These are phyloP conservation scores for Eimeria sp. DNA, from an alignment of 169 alveolate genomes.

Conservation along the genomic window DNA sequence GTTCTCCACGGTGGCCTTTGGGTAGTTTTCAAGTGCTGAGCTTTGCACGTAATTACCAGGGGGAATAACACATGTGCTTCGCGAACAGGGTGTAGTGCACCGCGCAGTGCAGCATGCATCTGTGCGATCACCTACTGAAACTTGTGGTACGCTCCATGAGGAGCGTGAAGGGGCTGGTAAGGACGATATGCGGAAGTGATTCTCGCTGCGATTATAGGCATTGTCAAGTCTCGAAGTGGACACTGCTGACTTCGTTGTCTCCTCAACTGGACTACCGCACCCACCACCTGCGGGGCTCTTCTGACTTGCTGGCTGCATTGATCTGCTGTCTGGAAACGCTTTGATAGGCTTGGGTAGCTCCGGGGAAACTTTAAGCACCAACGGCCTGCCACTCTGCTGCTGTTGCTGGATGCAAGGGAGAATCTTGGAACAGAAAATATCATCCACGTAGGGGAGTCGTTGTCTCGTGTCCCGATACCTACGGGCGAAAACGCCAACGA, in stretches of 20 bases:
- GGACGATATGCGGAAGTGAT: not conserved
- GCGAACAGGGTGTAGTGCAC: conserved; percentile 26
- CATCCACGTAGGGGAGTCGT: conserved; percentile 52
- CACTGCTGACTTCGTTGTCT: not conserved
- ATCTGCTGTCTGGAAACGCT: conserved; percentile 14
- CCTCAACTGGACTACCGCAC: not conserved
- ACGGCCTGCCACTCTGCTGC: conserved; percentile 20
- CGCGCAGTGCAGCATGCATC: conserved; percentile 6
- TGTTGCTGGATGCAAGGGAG: conserved; percentile 58
- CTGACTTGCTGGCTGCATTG: not conserved
- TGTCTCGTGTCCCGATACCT: conserved; percentile 63
- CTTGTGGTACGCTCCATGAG: conserved; percentile 1
- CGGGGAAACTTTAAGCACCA: not conserved
- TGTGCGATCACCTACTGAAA: not conserved
- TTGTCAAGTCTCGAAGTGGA: not conserved
- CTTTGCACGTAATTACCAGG: not conserved
- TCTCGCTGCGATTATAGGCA: not conserved
- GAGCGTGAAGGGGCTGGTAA: conserved; percentile 6
- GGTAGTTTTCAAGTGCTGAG: conserved; percentile 44
- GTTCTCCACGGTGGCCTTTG: conserved; percentile 32
- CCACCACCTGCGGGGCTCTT: not conserved
- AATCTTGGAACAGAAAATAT: conserved; percentile 16
- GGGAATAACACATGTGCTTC: conserved; percentile 6
- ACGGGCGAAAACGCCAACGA: conserved; percentile 68
- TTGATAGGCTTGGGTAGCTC: conserved; percentile 35